Conservation (phyloP, 768 basidiomycete genomes). For the Termitomyces heimii region DNA sequence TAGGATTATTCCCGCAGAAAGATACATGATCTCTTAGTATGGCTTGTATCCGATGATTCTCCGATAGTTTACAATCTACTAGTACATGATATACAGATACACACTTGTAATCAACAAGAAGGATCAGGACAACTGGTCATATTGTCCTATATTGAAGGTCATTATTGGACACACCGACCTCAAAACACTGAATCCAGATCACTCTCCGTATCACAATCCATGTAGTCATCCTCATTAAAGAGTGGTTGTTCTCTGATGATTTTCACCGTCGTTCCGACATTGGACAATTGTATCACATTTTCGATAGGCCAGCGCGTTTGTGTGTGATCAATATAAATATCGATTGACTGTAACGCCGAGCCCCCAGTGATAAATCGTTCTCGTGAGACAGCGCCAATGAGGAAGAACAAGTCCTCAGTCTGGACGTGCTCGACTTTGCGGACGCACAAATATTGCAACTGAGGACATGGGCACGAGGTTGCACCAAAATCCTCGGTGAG, state of each 20-base stretch:
- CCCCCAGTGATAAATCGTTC: constrained; percentile 20
- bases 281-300: constrained; percentile 6
- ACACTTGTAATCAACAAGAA: neutral
- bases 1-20: neutral
- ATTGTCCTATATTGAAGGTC: constrained; percentile 17
- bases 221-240: constrained; percentile 8
- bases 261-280: constrained; percentile 16
- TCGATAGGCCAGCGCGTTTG: constrained; percentile 3
- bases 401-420: constrained; percentile 19
- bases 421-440: constrained; percentile 19
- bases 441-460: constrained; percentile 23
- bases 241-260: constrained; percentile 12
- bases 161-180: constrained; percentile 19
- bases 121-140: neutral
- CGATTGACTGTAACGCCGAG: constrained; percentile 19
- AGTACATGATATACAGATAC: neutral
- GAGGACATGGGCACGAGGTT: constrained; percentile 25
- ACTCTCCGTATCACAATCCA: constrained; percentile 13
- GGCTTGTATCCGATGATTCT: neutral
- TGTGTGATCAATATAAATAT: constrained; percentile 25
- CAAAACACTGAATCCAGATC: constrained; percentile 13
- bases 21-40: neutral
- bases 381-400: constrained; percentile 19
- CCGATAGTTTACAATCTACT: neutral
- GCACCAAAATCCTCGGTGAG: constrained; percentile 4